phyloP scores from a whole-genome alignment of 2,329 filamentous ascomycete species.

The Fusarium humuli region DNA sequence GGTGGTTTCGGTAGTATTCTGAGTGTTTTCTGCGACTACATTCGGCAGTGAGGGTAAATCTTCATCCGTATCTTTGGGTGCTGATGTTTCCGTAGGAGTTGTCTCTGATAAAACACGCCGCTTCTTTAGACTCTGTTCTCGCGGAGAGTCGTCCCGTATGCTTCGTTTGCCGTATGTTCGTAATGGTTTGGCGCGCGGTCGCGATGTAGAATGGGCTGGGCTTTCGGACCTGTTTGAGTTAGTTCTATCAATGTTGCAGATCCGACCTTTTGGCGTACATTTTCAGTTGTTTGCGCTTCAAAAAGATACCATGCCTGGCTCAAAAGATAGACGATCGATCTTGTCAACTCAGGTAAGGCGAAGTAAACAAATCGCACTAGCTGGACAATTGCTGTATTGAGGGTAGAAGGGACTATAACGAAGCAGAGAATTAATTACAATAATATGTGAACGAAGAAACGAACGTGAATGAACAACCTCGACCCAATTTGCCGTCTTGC shows the following conservation, averaged over 20 bases:
- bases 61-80: background rate
- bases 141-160: conserved; percentile 43
- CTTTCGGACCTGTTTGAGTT: conserved; percentile 48
- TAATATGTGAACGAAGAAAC: background rate
- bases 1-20: background rate
- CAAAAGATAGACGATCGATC: background rate
- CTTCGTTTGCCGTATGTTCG: conserved; percentile 57
- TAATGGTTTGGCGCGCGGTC: conserved; percentile 51
- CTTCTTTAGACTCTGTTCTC: conserved; percentile 43
- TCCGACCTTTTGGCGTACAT: conserved; percentile 7
- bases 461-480: background rate
- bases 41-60: background rate
- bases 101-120: conserved; percentile 20
- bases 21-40: background rate
- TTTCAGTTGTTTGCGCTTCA: background rate
- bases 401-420: background rate
- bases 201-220: conserved; percentile 39
- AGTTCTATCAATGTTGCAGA: background rate
- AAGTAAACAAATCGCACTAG: background rate
- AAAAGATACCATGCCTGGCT: conserved; percentile 17
- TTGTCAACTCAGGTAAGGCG: background rate
- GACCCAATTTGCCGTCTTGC: background rate
- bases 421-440: background rate
- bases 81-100: background rate
- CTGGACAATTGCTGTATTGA: accelerated